These are phyloP conservation scores for Beverwykella pulmonaria DNA, from an alignment of 495 filamentous ascomycete genomes.

Conservation along the genomic window DNA sequence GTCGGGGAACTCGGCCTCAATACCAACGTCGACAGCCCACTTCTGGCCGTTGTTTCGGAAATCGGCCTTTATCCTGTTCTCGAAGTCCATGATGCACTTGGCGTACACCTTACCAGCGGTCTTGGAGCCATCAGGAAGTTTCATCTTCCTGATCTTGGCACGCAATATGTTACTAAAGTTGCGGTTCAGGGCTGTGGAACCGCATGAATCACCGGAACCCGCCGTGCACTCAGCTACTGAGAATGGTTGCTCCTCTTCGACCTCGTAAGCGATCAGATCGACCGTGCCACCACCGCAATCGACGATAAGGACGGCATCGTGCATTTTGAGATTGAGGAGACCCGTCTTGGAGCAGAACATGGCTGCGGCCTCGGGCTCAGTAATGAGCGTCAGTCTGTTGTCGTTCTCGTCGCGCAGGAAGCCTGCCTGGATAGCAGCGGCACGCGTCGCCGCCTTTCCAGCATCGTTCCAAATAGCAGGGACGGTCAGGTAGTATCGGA, in stretches of 20 bases:
- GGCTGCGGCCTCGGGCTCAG: conserved; percentile 72
- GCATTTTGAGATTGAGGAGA: conserved; percentile 71
- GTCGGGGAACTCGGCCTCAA: conserved; percentile 76
- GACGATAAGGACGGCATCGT: conserved; percentile 74
- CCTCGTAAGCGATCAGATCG: conserved; percentile 76
- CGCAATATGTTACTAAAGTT: conserved; percentile 77
- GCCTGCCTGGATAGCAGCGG: conserved; percentile 73
- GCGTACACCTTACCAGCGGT: conserved; percentile 75
- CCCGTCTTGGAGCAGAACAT: conserved; percentile 76
- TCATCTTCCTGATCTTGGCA: conserved; percentile 79
- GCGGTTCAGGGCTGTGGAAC: conserved; percentile 71
- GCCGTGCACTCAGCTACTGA: conserved; percentile 75
- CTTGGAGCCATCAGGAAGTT: conserved; percentile 72
- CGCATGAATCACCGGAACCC: conserved; percentile 74
- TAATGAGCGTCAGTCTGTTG: conserved; percentile 70
- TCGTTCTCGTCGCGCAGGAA: conserved; percentile 76
- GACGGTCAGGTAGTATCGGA: conserved; percentile 72
- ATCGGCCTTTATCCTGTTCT: conserved; percentile 78
- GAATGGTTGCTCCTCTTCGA: conserved; percentile 74
- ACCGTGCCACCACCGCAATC: conserved; percentile 76
- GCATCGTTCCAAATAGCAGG: conserved; percentile 79
- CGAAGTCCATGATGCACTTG: conserved; percentile 81
- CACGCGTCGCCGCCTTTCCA: conserved; percentile 71
- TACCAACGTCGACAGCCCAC: conserved; percentile 76
- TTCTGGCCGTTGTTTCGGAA: conserved; percentile 81